phyloP scores from a whole-genome alignment of 345 rosid genomes.

The Rhodamnia rubescens region DNA sequence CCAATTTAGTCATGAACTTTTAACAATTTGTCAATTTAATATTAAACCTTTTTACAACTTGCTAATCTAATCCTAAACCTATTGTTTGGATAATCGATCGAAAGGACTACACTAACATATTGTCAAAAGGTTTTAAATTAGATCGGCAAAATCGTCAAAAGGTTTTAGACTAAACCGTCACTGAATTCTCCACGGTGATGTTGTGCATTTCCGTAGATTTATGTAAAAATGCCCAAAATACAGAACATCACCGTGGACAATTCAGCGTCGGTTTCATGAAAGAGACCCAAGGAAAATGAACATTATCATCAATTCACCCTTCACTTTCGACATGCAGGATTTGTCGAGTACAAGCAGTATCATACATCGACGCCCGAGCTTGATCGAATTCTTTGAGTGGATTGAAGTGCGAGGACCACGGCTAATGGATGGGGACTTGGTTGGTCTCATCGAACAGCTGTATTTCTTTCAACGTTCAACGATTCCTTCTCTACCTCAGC shows the following conservation, averaged over 20 bases:
- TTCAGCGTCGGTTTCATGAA: background rate
- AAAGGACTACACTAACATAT: background rate
- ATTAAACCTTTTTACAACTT: background rate
- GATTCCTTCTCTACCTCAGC: background rate
- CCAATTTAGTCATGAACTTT: background rate
- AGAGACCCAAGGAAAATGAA: background rate
- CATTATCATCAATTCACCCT: background rate
- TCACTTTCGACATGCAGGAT: background rate
- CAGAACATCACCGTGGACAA: background rate
- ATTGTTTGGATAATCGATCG: no score
- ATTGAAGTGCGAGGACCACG: background rate
- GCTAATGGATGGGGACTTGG: background rate
- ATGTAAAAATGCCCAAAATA: no score
- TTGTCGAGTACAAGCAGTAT: background rate
- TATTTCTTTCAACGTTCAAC: background rate
- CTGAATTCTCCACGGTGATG: no score
- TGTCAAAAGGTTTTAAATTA: rapidly evolving
- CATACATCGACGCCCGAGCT: background rate
- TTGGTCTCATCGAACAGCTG: background rate
- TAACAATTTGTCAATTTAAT: background rate
- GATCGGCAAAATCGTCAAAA: background rate
- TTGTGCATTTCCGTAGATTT: no score
- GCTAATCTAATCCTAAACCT: background rate
- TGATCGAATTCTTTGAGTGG: background rate
- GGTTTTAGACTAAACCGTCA: background rate